Conservation (phyloP, 805 yeast genomes). For the Ogataea siamensis region DNA sequence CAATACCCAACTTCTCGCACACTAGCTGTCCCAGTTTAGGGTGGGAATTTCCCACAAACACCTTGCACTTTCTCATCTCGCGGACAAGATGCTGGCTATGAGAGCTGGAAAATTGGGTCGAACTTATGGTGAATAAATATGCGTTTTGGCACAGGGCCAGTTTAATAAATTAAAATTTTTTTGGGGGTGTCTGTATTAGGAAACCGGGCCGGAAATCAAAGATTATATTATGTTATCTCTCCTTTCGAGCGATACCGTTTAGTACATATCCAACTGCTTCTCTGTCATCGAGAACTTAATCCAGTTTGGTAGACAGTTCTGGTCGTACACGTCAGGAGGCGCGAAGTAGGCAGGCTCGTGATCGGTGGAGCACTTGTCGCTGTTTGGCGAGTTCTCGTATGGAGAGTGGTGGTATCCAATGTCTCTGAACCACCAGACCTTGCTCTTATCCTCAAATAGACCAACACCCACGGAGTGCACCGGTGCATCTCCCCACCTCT, state of each 20-base stretch:
- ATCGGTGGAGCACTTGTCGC: slow-evolving; percentile 21
- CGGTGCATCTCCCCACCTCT: slow-evolving; percentile 60
- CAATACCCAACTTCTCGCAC: slow-evolving; percentile 87
- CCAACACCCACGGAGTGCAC: slow-evolving; percentile 51
- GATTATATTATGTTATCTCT: slow-evolving; percentile 3
- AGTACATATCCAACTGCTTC: slow-evolving; percentile 21
- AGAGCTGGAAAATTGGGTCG: neutral
- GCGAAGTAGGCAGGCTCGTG: slow-evolving; percentile 25
- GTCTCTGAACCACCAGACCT: slow-evolving; percentile 54
- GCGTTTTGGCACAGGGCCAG: slow-evolving; percentile 7
- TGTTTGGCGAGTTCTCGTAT: slow-evolving; percentile 45
- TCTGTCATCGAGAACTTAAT: slow-evolving; percentile 39
- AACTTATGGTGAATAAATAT: slow-evolving; percentile 8
- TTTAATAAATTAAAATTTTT: slow-evolving; percentile 6
- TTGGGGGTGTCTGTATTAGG: slow-evolving; percentile 9
- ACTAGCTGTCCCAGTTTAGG: slow-evolving; percentile 90
- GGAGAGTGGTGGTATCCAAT: slow-evolving; percentile 52
- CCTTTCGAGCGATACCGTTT: neutral
- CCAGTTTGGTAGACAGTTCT: slow-evolving; percentile 75
- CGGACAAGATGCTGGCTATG: slow-evolving; percentile 5
- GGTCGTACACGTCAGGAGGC: slow-evolving; percentile 42
- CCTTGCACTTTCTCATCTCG: slow-evolving; percentile 92
- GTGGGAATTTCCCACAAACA: slow-evolving; percentile 95
- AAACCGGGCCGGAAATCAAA: slow-evolving; percentile 9
- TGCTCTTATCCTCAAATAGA: slow-evolving; percentile 44